phyloP scores from a whole-genome alignment of 331 rosid genomes.

The Rosa hybrid region DNA sequence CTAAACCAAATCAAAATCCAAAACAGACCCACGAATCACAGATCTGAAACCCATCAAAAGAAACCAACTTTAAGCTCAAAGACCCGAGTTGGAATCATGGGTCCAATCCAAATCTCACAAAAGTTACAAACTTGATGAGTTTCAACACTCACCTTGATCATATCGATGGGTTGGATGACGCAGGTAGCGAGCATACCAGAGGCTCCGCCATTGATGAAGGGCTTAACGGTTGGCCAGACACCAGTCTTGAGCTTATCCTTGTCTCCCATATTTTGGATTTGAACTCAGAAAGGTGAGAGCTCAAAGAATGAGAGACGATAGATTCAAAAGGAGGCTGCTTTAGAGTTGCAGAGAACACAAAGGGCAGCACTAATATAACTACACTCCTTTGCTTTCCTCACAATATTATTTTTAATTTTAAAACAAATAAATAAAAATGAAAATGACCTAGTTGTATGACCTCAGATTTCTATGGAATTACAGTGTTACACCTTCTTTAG shows the following conservation, averaged over 20 bases:
- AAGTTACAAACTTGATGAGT: not conserved
- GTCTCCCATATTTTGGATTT: conserved; percentile 64
- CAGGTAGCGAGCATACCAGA: conserved; percentile 99
- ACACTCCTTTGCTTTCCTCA: conserved; percentile 5
- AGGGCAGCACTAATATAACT: not conserved
- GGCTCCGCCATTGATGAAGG: conserved; percentile 87
- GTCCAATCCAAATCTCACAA: not conserved
- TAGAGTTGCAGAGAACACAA: not conserved
- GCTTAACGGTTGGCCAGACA: conserved; percentile 83
- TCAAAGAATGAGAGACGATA: not conserved
- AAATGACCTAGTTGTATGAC: conserved; percentile 1
- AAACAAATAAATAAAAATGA: not conserved
- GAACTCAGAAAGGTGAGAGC: conserved; percentile 22
- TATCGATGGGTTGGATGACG: conserved; percentile 92
- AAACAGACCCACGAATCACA: conserved; percentile 20
- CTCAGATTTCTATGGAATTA: conserved; percentile 16
- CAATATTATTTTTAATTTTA: not conserved
- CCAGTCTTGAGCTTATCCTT: conserved; percentile 66
- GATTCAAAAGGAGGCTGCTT: conserved; percentile 17
- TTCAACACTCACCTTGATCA: conserved; percentile 68
- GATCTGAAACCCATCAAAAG: conserved; percentile 35
- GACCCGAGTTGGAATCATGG: not conserved
- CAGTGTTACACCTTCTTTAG: not conserved
- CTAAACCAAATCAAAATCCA: not conserved
- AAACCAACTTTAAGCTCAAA: conserved; percentile 5